Conservation (phyloP, 2,329 filamentous ascomycete genomes). For the Botrytis galanthina region DNA sequence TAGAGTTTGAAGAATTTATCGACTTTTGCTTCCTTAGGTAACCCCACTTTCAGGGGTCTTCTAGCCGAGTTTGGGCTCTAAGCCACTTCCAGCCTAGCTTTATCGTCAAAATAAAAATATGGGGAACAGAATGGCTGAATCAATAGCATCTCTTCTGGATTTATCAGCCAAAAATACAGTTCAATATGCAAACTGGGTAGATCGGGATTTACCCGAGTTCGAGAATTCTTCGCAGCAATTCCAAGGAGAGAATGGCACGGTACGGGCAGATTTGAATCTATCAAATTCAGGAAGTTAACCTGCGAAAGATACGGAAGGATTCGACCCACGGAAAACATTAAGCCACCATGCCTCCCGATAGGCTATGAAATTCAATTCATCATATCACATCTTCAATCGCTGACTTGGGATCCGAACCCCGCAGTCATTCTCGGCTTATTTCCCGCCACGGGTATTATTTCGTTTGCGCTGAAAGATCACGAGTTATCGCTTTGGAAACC, state of each 20-base stretch:
- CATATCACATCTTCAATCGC: neutral
- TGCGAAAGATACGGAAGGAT: neutral
- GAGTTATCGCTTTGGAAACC: neutral
- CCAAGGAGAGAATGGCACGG: neutral
- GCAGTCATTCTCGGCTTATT: neutral
- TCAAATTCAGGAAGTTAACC: neutral
- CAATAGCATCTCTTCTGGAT: neutral
- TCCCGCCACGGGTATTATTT: neutral
- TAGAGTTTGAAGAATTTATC: neutral
- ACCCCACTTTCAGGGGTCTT: neutral
- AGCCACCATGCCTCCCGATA: neutral
- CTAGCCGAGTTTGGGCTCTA: neutral
- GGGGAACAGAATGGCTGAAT: neutral
- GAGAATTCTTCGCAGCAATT: neutral
- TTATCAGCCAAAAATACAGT: neutral
- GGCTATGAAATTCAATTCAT: neutral
- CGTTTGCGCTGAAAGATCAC: neutral
- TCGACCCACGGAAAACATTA: neutral
- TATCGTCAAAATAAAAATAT: neutral
- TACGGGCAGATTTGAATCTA: neutral
- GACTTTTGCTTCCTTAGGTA: neutral
- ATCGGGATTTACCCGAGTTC: neutral
- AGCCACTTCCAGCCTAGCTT: neutral
- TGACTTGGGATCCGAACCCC: neutral
- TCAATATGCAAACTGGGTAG: too few species aligned